A percentile compares a stretch with the other conserved stretches of the same genome.
These are phyloP conservation scores for Monsonia emarginata DNA, from an alignment of 441 rosid species.

Conservation along the genomic window DNA sequence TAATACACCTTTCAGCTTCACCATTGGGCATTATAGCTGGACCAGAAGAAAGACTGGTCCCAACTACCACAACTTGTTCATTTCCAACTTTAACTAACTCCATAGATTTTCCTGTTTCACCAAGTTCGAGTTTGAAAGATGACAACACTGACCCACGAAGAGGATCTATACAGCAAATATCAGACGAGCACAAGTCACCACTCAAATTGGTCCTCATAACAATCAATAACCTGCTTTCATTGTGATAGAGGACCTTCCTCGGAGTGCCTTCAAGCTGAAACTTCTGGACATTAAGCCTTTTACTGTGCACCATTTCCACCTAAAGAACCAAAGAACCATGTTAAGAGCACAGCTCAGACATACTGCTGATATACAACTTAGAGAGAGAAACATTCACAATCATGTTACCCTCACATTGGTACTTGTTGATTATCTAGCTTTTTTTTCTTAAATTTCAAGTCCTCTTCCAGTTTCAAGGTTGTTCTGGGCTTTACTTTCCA, in stretches of 20 bases:
- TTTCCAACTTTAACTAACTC: slow-evolving; percentile 73
- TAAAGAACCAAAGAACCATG: slow-evolving; percentile 23
- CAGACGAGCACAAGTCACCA: slow-evolving; percentile 55
- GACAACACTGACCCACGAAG: slow-evolving; percentile 63
- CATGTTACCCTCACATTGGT: neutral
- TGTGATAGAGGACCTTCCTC: slow-evolving; percentile 79
- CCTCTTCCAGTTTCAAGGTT: too few species aligned
- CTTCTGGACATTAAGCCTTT: slow-evolving; percentile 84
- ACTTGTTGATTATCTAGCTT: too few species aligned
- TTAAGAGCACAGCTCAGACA: neutral
- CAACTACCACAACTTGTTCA: slow-evolving; percentile 75
- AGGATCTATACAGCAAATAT: slow-evolving; percentile 84
- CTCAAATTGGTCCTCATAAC: slow-evolving; percentile 84
- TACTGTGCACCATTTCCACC: slow-evolving; percentile 95
- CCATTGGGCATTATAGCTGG: slow-evolving; percentile 94
- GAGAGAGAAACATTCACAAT: neutral
- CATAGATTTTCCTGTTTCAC: slow-evolving; percentile 92
- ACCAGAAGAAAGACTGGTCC: slow-evolving; percentile 81
- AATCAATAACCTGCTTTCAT: slow-evolving; percentile 66
- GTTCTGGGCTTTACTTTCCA: too few species aligned
- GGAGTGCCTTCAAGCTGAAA: slow-evolving; percentile 93
- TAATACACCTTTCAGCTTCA: slow-evolving; percentile 84
- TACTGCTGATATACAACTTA: slow-evolving; percentile 7
- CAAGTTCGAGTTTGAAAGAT: slow-evolving; percentile 60
- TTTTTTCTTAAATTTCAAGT: too few species aligned